A percentile compares a stretch with the other conserved stretches of the same genome.
phyloP scores from a whole-genome alignment of 78 protist genomes.

The Mastigamoeba balamuthi region DNA sequence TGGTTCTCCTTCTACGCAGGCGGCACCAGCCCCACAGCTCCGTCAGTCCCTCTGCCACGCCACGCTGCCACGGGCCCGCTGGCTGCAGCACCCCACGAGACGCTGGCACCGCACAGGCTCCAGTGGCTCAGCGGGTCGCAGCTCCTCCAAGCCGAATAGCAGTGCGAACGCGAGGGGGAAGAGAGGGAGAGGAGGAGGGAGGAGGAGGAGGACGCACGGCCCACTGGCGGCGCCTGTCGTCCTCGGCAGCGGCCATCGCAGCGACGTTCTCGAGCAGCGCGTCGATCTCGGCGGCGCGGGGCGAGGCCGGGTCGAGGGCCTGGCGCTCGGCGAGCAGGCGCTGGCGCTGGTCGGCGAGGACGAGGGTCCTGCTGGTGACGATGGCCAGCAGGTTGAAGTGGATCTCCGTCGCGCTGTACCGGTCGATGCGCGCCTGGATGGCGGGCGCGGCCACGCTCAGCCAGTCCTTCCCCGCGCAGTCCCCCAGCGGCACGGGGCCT shows the following conservation, averaged over 20 bases:
- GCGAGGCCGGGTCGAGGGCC: neutral
- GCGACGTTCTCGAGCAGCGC: neutral
- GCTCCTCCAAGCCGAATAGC: too few relatives aligned
- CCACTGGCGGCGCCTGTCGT: neutral
- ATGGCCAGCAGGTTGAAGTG: slow-evolving; percentile 83
- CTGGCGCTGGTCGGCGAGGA: neutral
- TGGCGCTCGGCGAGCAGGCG: too few relatives aligned
- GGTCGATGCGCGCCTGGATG: slow-evolving; percentile 53
- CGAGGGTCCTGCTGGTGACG: slow-evolving; percentile 14
- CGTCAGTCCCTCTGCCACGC: too few relatives aligned
- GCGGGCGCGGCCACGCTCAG: slow-evolving; percentile 14
- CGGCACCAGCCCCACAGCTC: too few relatives aligned
- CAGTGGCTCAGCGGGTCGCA: neutral
- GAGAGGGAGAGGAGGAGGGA: neutral
- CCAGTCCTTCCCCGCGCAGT: slow-evolving; percentile 11
- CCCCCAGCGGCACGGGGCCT: slow-evolving; percentile 81
- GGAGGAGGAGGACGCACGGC: neutral
- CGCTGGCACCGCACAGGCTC: neutral
- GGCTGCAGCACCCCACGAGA: neutral
- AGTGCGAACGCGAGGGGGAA: neutral
- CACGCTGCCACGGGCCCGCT: too few relatives aligned
- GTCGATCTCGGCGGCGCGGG: neutral
- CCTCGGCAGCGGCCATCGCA: neutral
- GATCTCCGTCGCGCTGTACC: slow-evolving; percentile 60
- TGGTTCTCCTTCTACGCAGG: slow-evolving; percentile 71